These are phyloP conservation scores for Apocynum venetum DNA, from an alignment of 257 asterid species.

Conservation along the genomic window DNA sequence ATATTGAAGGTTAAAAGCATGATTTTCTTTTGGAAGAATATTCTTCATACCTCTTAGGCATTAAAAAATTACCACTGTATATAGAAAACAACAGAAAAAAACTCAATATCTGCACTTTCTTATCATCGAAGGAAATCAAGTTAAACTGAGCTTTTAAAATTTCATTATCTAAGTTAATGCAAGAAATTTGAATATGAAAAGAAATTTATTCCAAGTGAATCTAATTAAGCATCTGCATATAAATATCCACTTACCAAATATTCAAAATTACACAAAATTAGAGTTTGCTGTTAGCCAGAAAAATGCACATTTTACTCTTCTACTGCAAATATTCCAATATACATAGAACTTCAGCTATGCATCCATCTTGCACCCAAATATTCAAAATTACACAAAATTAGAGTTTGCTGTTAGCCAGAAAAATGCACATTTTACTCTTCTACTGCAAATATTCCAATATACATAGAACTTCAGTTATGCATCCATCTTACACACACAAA, in stretches of 20 bases:
- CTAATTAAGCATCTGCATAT: neutral
- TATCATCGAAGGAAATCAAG: too few relatives aligned
- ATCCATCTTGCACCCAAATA: neutral
- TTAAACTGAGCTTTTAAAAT: too few relatives aligned
- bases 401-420: neutral
- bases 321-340: neutral
- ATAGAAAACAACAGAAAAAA: neutral
- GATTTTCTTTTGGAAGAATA: neutral
- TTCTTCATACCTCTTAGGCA: neutral
- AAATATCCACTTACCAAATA: neutral
- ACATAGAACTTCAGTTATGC: neutral
- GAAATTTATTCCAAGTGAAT: neutral
- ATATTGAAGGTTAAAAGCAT: neutral
- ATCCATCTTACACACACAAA: neutral
- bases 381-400: neutral
- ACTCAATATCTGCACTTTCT: neutral
- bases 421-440: neutral
- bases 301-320: neutral
- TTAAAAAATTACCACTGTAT: neutral
- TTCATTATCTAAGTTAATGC: neutral
- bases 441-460: neutral
- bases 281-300: neutral
- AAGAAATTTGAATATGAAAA: neutral
- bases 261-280: neutral
- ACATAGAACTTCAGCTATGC: neutral